Conservation (phyloP, 164 flowering plant species). For the Vitis rotundifolia region DNA sequence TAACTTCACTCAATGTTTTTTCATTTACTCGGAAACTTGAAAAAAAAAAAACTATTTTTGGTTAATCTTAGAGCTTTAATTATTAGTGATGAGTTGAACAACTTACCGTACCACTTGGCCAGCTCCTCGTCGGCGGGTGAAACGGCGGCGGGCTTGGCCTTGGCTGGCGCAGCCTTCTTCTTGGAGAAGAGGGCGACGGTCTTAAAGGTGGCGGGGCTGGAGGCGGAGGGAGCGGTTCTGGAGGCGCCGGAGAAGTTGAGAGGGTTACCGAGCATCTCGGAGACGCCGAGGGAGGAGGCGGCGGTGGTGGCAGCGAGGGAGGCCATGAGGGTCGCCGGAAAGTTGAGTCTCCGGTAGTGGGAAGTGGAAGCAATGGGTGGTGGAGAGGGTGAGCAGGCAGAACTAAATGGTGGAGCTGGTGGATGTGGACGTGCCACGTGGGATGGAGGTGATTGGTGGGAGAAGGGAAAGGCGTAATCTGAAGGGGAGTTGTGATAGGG, state of each 20-base stretch:
- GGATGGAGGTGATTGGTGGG: conserved; percentile 48
- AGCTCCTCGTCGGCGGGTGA: conserved; percentile 77
- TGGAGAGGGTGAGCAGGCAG: conserved; percentile 5
- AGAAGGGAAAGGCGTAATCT: conserved; percentile 37
- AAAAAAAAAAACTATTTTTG: not conserved
- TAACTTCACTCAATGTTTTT: no score
- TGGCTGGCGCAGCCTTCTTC: conserved; percentile 68
- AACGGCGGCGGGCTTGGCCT: conserved; percentile 47
- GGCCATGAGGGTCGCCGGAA: conserved; percentile 42
- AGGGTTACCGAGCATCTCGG: conserved; percentile 74
- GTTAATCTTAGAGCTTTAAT: no score
- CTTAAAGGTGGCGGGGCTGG: conserved; percentile 55
- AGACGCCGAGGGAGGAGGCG: conserved; percentile 61
- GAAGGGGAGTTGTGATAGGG: conserved; percentile 40
- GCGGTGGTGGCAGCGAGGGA: conserved; percentile 71
- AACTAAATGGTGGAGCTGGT: conserved; percentile 59
- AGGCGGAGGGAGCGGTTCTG: conserved; percentile 48
- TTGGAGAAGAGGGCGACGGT: conserved; percentile 81
- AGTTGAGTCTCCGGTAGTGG: not conserved
- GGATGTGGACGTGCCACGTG: conserved; percentile 60
- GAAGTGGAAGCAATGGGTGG: not conserved
- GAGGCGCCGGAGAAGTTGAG: conserved; percentile 44
- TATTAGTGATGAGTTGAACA: not conserved
- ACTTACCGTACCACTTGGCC: conserved; percentile 99
- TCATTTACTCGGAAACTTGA: not conserved